A percentile compares a stretch with the other conserved stretches of the same genome.
phyloP scores from a whole-genome alignment of 305 asterid genomes.

The Rubia balearica region DNA sequence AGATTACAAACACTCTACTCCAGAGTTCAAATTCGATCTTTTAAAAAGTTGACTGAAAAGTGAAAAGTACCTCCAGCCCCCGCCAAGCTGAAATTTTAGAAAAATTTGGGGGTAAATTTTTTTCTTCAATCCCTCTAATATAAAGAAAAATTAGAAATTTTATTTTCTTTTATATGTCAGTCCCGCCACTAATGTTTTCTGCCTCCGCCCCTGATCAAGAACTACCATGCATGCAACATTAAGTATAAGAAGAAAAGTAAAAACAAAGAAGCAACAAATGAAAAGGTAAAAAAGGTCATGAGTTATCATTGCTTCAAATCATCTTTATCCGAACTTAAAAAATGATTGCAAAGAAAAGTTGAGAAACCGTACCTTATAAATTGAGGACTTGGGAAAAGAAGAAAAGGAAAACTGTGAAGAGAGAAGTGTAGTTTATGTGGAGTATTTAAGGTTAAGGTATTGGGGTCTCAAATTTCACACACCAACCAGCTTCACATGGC shows the following conservation, averaged over 20 bases:
- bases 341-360: background rate
- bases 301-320: background rate
- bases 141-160: no score
- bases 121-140: no score
- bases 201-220: no score
- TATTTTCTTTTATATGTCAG: no score
- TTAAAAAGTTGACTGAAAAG: no score
- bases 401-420: background rate
- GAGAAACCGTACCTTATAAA: background rate
- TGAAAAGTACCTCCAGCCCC: no score
- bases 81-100: no score
- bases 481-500: constrained; percentile 20
- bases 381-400: background rate
- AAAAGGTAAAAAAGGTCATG: background rate
- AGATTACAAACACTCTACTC: background rate
- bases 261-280: background rate
- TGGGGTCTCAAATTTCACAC: background rate
- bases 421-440: background rate
- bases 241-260: no score
- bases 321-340: background rate
- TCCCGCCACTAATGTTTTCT: no score
- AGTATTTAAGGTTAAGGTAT: constrained; percentile 9
- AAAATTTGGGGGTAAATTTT: no score
- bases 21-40: no score
- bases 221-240: background rate